A percentile compares a stretch with the other conserved stretches of the same genome.
phyloP scores from a whole-genome alignment of 2,329 filamentous ascomycete species.

The Diaporthe sp. region DNA sequence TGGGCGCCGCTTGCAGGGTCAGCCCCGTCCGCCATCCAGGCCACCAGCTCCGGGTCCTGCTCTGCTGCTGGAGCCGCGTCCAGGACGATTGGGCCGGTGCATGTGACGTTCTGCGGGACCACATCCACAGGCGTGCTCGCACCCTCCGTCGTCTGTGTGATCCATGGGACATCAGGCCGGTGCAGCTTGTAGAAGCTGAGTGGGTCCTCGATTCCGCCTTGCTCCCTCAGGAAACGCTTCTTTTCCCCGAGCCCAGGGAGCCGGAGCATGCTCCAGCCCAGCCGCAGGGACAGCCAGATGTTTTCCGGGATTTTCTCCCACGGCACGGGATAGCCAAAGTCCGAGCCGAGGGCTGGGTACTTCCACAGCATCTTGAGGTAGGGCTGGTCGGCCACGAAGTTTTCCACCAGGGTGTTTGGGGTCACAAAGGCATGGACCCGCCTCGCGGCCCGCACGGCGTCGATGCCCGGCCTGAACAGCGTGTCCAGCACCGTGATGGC shows the following conservation, averaged over 20 bases:
- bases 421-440: constrained; percentile 39
- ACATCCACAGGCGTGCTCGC: constrained; percentile 45
- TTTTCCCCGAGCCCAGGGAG: constrained; percentile 33
- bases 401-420: constrained; percentile 40
- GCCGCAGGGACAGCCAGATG: constrained; percentile 35
- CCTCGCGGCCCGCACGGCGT: constrained; percentile 39
- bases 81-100: constrained; percentile 45
- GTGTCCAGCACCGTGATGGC: constrained; percentile 44
- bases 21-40: constrained; percentile 41
- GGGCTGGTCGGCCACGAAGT: constrained; percentile 39
- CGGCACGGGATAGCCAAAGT: constrained; percentile 44
- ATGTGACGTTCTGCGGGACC: constrained; percentile 43
- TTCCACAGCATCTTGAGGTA: constrained; percentile 42
- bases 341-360: constrained; percentile 44
- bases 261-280: constrained; percentile 34
- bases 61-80: constrained; percentile 42
- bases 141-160: constrained; percentile 46
- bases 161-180: constrained; percentile 44
- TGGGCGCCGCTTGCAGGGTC: neutral
- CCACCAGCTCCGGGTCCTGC: constrained; percentile 46
- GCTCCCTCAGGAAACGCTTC: constrained; percentile 33
- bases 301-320: constrained; percentile 44
- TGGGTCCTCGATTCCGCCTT: constrained; percentile 45
- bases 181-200: constrained; percentile 43
- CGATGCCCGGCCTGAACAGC: constrained; percentile 40